Base-by-base conservation (phyloP, 352 stramenopile species). In the Phytophthora pluvialis region DNA sequence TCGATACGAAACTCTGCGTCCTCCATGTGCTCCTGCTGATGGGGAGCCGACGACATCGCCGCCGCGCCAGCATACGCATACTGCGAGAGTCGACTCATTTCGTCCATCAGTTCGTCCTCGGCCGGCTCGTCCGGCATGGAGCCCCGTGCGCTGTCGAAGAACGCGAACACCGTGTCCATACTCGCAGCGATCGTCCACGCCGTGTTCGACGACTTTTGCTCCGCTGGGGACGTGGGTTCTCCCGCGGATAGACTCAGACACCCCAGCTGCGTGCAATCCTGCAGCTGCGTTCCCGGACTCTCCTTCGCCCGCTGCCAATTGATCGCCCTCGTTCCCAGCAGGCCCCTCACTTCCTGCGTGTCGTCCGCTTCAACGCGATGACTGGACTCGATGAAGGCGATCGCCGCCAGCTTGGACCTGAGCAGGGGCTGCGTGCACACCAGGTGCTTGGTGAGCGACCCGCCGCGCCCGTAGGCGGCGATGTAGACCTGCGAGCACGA, bases 81-180 rank as follows among this genome's bases (percentile, higher is more conserved):
- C 55, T 91, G 72, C 4, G 83, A 91, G 1, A 91, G 56, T 9
- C 83, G 80, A 50, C 75, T 86, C 83, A 93, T 93, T 70, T 90
- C 83, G 56, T 91, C 80, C 80, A 92, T 90, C 11, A 89, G 61
- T 44, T 91, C 82, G 44, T 91, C 81, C 45, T 91, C 79, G 21
- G 80, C 73, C 21, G 67, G 78, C 28, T 94, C 83, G 42, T 94
- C 83, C 0, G 86, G 81, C 82, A 94, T 89, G 1, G 85, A 94
- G 5, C 82, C 83, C 18, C 84, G 70, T 43, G 87, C 87, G 64
- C 81, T 93, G 18, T 92, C 85, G 40, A 95, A 93, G 50, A 95
- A 95, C 11, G 87, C 84, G 61, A 95, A 93, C 2, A 93, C 83
- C 3, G 84, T 95, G 29, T 91, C 75, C 83, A 95, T 93, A 57